Evolutionary conservation across 2,329 filamentous ascomycete species (phyloP).

Genomic region (Lithohypha guttulata): DNA sequence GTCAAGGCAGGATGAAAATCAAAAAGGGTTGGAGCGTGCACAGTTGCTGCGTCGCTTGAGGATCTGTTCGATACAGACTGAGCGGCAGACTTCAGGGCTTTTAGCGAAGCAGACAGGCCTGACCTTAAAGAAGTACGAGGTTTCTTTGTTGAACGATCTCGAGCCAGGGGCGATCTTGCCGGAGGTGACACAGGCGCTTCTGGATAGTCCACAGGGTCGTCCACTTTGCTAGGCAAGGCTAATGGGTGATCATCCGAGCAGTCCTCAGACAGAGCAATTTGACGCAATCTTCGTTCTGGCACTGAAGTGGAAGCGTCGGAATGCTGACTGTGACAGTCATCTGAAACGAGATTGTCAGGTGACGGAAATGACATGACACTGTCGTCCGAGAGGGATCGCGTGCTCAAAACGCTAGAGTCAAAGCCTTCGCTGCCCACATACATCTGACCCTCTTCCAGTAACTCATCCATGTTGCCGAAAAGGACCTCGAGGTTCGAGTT

Average conservation of each 20-base stretch:
- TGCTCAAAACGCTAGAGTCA: constrained; percentile 34
- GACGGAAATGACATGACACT: constrained; percentile 46
- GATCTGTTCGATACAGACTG: constrained; percentile 51
- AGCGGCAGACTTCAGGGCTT: constrained; percentile 50
- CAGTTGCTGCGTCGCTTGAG: constrained; percentile 43
- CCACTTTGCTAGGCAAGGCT: constrained; percentile 30
- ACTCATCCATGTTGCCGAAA: constrained; percentile 43
- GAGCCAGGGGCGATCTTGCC: constrained; percentile 18
- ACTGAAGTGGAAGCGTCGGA: constrained; percentile 29
- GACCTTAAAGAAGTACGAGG: constrained; percentile 45
- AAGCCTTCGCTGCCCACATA: constrained; percentile 32
- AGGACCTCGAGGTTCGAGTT: constrained; percentile 45
- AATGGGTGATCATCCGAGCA: constrained; percentile 49
- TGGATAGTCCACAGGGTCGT: constrained; percentile 15
- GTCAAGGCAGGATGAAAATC: constrained; percentile 47
- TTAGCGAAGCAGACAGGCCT: constrained; percentile 52
- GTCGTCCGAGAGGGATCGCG: constrained; percentile 46
- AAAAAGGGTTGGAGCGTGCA: constrained; percentile 48
- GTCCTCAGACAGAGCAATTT: constrained; percentile 43
- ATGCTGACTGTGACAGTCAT: constrained; percentile 33
- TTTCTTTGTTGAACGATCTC: constrained; percentile 17
- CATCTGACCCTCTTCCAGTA: constrained; percentile 29
- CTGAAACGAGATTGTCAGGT: constrained; percentile 35
- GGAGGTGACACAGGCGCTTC: constrained; percentile 17
- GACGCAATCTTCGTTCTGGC: constrained; percentile 34